phyloP scores from a whole-genome alignment of 148 eudicot genomes.

The Rhododendron williamsianum region DNA sequence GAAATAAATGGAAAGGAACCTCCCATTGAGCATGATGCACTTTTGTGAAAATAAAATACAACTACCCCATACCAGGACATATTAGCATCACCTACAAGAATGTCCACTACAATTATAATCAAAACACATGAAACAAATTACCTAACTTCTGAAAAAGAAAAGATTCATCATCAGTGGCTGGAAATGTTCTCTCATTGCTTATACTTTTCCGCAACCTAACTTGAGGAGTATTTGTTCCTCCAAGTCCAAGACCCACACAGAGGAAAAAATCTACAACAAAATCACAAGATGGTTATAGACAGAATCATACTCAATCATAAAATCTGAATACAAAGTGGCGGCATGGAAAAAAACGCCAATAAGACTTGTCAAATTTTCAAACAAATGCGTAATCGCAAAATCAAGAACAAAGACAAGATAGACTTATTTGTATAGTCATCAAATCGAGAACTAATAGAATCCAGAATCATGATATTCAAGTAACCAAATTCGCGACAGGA shows the following conservation, averaged over 20 bases:
- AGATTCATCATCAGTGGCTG: slow-evolving; percentile 60
- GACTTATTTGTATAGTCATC: neutral
- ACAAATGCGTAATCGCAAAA: neutral
- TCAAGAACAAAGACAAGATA: neutral
- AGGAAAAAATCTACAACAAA: slow-evolving; percentile 79
- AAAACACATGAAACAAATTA: slow-evolving; percentile 13
- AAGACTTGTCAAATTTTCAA: neutral
- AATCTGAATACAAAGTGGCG: neutral
- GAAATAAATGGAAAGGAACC: neutral
- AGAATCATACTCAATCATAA: neutral
- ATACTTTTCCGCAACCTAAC: slow-evolving; percentile 69
- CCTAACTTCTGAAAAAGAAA: slow-evolving; percentile 66
- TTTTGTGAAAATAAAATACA: neutral
- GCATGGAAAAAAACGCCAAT: neutral
- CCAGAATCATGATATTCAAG: neutral
- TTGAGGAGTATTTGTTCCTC: slow-evolving; percentile 74
- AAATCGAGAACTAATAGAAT: neutral
- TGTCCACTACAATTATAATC: neutral
- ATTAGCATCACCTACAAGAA: neutral
- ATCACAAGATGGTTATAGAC: slow-evolving; percentile 16
- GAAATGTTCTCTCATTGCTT: slow-evolving; percentile 95
- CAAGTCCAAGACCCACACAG: slow-evolving; percentile 86
- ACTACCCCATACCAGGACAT: neutral
- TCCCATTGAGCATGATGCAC: neutral
- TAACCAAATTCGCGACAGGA: neutral